A percentile compares a stretch with the other conserved stretches of the same genome.
phyloP scores from a whole-genome alignment of 345 rosid species.

The Toxicodendron radicans region DNA sequence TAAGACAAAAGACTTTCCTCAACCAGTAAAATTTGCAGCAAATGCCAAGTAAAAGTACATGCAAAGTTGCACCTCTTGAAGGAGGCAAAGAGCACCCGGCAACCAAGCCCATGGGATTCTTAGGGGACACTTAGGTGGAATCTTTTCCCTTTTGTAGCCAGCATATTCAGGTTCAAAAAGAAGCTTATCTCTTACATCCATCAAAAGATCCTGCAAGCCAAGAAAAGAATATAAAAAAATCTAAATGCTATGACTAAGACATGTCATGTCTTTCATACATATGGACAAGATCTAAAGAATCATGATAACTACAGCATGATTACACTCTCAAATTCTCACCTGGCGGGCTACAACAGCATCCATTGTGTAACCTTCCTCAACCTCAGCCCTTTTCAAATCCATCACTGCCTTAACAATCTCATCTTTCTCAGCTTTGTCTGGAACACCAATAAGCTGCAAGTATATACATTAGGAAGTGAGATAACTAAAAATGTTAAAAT shows the following conservation, averaged over 20 bases:
- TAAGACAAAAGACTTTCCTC: neutral
- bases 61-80: conserved; percentile 72
- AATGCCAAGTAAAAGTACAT: neutral
- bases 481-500: neutral
- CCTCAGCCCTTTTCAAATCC: conserved; percentile 68
- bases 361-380: conserved; percentile 88
- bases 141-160: conserved; percentile 69
- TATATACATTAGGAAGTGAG: conserved; percentile 12
- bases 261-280: neutral
- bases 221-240: neutral
- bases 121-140: conserved; percentile 75
- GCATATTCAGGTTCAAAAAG: conserved; percentile 96
- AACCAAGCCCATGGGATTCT: conserved; percentile 83
- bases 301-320: neutral
- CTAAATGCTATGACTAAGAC: neutral
- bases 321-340: conserved; percentile 42
- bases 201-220: conserved; percentile 68
- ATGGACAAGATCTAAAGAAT: neutral
- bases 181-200: conserved; percentile 93
- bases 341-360: conserved; percentile 72
- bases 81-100: conserved; percentile 91
- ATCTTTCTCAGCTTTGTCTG: conserved; percentile 84
- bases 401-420: conserved; percentile 83
- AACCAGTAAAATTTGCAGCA: neutral
- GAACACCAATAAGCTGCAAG: conserved; percentile 73